Evolutionary conservation across 768 basidiomycete genomes (phyloP), one percentile per base, ranked within the genome.

Genomic region (Lentinula boryana): DNA sequence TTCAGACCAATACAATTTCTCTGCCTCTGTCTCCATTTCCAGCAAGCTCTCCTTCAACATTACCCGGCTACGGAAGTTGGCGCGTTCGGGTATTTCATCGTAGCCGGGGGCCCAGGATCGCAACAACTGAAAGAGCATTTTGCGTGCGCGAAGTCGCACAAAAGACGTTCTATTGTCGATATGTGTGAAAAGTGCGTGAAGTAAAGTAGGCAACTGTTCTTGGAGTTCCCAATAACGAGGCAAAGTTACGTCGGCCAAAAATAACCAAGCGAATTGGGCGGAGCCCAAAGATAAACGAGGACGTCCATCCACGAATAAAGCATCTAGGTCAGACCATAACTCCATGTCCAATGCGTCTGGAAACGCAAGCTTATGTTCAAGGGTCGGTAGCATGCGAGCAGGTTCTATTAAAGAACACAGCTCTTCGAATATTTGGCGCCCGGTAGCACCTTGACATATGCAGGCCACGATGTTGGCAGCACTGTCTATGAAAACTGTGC

Each of bases 221-320:
- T 84, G 79, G 64, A 87, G 74, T 60, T 89, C 88, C 89, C 91
- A 92, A 64, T 83, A 84, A 33, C 87, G 83, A 63, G 89, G 87
- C 32, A 93, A 72, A 0, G 89, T 84, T 36, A 89, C 80, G 63
- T 94, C 91, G 2, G 86, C 82, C 31, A 95, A 73, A 68, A 95
- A 94, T 8, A 96, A 78, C 74, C 94, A 84, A 1, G 95, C 93
- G 68, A 91, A 91, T 68, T 96, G 94, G 13, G 91, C 92, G 0
- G 91, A 85, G 15, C 91, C 90, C 54, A 96, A 76, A 2, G 84
- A 76, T 51, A 89, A 74, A 35, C 87, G 77, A 10, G 90, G 88
- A 63, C 88, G 83, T 61, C 86, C 86, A 1, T 76, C 72, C 4
- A 81, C 84, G 69, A 91, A 94, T 41, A 93, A 69, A 9, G 84